Conservation (phyloP, 345 rosid species). For the Citropsis articulata region DNA sequence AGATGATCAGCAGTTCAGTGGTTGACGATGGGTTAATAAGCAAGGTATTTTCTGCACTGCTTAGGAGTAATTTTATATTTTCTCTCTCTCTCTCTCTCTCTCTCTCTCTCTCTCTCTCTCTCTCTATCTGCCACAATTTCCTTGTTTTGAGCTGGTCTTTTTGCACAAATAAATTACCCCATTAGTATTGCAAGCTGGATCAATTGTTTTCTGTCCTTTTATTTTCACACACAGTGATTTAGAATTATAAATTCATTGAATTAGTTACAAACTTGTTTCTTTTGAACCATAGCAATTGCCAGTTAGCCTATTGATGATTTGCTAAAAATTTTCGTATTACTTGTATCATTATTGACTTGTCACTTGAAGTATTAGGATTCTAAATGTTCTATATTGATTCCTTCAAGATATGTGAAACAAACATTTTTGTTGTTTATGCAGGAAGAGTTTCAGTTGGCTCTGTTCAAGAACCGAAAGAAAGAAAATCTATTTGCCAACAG, state of each 20-base stretch:
- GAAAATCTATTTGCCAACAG: constrained; percentile 94
- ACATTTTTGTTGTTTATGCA: constrained; percentile 34
- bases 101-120: not conserved
- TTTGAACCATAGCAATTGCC: not conserved
- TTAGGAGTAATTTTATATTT: not conserved
- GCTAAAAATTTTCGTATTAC: not conserved
- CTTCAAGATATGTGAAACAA: not conserved
- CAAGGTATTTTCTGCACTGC: constrained; percentile 54
- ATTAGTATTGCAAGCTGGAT: not conserved
- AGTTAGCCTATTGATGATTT: not conserved
- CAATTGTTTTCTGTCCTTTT: not conserved
- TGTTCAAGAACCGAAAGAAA: constrained; percentile 85
- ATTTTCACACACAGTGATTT: not conserved
- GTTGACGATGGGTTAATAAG: constrained; percentile 93
- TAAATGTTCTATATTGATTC: not conserved
- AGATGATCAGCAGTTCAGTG: constrained; percentile 96
- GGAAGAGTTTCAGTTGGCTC: constrained; percentile 97
- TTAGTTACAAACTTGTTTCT: not conserved
- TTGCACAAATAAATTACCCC: not conserved
- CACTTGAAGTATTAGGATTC: not conserved
- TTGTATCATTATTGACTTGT: not conserved
- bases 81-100: not conserved
- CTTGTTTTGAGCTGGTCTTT: not conserved
- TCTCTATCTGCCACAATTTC: not conserved
- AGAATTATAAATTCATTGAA: not conserved